A percentile compares a stretch with the other conserved stretches of the same genome.
phyloP scores from a whole-genome alignment of 176 grass and related monocot genomes.

The Leersia perrieri region DNA sequence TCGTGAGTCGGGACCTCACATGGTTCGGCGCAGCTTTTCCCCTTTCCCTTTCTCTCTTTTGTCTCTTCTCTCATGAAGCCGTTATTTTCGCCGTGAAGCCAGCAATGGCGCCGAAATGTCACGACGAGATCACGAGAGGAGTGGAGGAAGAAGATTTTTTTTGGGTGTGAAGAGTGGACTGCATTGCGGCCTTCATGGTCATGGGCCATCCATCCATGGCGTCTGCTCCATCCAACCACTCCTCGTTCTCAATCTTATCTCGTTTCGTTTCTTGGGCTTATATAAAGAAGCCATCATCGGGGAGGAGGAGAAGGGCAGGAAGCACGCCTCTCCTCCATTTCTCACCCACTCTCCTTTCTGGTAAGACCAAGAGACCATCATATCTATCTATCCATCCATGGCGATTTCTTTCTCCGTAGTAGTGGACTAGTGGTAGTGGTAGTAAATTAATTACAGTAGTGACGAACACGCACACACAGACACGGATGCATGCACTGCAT shows the following conservation, averaged over 20 bases:
- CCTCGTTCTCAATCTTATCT: conserved; percentile 36
- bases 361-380: conserved; percentile 14
- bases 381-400: background rate
- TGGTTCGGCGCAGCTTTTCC: background rate
- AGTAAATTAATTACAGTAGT: background rate
- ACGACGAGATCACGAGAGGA: too few species aligned
- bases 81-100: conserved; percentile 20
- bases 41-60: background rate
- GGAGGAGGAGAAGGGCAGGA: background rate
- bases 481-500: background rate
- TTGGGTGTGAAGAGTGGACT: background rate
- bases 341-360: conserved; percentile 16
- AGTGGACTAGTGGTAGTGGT: background rate
- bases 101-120: background rate
- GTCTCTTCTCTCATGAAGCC: background rate
- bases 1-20: background rate
- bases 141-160: background rate
- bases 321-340: conserved; percentile 18
- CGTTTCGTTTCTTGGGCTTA: background rate
- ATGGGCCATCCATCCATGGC: too few species aligned
- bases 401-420: background rate
- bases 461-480: background rate
- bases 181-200: conserved; percentile 1
- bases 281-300: conserved; percentile 3
- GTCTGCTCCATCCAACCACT: conserved; percentile 35